These are phyloP conservation scores for Darksidea phi DNA, from an alignment of 495 filamentous ascomycete genomes.

Conservation along the genomic window DNA sequence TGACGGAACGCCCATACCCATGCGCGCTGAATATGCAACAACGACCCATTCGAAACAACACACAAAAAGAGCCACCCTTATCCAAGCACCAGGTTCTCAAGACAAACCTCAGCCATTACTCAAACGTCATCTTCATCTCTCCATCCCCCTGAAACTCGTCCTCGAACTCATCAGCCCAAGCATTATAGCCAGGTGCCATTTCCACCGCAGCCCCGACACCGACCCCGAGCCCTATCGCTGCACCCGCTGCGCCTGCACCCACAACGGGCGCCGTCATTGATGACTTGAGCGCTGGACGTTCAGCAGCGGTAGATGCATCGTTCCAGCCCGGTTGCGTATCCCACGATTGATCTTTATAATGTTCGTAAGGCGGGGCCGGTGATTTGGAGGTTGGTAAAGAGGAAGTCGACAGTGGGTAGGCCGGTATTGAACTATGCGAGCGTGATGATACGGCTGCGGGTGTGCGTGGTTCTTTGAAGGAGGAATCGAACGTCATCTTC, in stretches of 20 bases:
- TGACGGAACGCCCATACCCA: neutral
- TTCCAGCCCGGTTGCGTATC: neutral
- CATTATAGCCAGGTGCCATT: slow-evolving; percentile 62
- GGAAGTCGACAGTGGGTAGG: neutral
- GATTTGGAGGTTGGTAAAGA: slow-evolving; percentile 2
- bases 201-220: slow-evolving; percentile 14
- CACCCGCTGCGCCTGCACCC: neutral
- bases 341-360: slow-evolving; percentile 8
- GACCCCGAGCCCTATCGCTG: neutral
- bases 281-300: slow-evolving; percentile 47
- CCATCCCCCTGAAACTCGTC: slow-evolving; percentile 55
- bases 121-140: slow-evolving; percentile 60
- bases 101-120: slow-evolving; percentile 10
- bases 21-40: slow-evolving; percentile 1
- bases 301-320: slow-evolving; percentile 7
- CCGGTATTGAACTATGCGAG: slow-evolving; percentile 2
- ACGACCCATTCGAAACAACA: neutral
- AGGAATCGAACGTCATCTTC: slow-evolving; percentile 36
- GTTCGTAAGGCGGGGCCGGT: neutral
- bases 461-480: slow-evolving; percentile 21
- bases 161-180: slow-evolving; percentile 77
- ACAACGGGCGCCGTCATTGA: slow-evolving; percentile 44
- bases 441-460: slow-evolving; percentile 1
- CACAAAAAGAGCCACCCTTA: neutral
- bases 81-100: neutral